These are phyloP conservation scores for Agarophyton chilense DNA, from an alignment of 23 red algal genomes.

Conservation along the genomic window DNA sequence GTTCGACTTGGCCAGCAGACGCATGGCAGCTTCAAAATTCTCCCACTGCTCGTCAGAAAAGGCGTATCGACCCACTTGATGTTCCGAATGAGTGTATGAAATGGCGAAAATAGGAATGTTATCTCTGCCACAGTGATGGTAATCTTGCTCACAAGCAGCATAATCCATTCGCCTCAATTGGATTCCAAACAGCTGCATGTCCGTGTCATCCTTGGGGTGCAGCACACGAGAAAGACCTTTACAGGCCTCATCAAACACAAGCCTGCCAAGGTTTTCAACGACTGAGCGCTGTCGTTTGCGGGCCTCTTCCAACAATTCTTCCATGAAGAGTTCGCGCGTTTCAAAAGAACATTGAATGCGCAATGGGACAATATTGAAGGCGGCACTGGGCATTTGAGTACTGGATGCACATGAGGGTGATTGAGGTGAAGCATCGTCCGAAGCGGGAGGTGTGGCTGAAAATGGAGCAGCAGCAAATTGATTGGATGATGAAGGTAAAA, in stretches of 20 bases:
- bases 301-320: conserved; percentile 13
- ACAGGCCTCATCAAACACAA: conserved; percentile 29
- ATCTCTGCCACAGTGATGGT: conserved; percentile 9
- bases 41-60: conserved; percentile 29
- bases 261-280: background rate
- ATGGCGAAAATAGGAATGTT: conserved; percentile 48
- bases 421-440: background rate
- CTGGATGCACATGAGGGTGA: background rate
- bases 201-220: background rate
- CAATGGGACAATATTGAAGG: conserved; percentile 15
- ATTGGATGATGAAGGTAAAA: background rate
- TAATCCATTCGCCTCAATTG: conserved; percentile 15
- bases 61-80: background rate
- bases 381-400: conserved; percentile 23
- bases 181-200: conserved; percentile 25
- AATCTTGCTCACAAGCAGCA: conserved; percentile 20
- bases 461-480: background rate
- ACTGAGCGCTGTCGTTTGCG: conserved; percentile 11
- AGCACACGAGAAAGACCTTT: conserved; percentile 51
- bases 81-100: conserved; percentile 30
- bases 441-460: background rate
- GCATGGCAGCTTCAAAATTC: conserved; percentile 12
- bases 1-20: background rate
- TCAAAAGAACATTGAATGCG: background rate
- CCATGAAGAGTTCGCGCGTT: conserved; percentile 6